These are phyloP conservation scores for Chytriomyces hyalinus DNA, from an alignment of 192 early-diverging fungal species.

Conservation along the genomic window DNA sequence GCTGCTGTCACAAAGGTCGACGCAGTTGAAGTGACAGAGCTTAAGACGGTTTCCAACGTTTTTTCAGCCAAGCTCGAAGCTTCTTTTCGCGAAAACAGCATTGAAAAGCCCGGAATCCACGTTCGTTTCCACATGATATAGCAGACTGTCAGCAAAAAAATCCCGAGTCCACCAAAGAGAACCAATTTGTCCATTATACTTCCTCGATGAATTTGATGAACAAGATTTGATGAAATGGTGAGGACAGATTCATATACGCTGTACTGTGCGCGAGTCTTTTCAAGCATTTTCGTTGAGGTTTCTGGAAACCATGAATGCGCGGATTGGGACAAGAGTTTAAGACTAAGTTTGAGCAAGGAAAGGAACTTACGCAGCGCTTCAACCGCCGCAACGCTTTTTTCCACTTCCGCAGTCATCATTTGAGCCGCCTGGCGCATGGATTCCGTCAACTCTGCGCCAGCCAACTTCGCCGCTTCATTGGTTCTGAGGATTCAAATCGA, in stretches of 20 bases:
- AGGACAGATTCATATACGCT: slow-evolving; percentile 6
- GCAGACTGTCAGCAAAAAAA: slow-evolving; percentile 26
- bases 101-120: slow-evolving; percentile 32
- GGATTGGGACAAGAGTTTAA: neutral
- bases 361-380: slow-evolving; percentile 23
- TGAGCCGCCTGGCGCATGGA: slow-evolving; percentile 28
- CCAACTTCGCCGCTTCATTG: slow-evolving; percentile 14
- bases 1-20: neutral
- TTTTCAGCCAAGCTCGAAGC: neutral
- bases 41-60: neutral
- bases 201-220: slow-evolving; percentile 23
- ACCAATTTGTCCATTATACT: slow-evolving; percentile 34
- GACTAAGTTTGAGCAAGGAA: neutral
- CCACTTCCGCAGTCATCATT: slow-evolving; percentile 34
- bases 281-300: slow-evolving; percentile 25
- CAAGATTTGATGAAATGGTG: slow-evolving; percentile 1
- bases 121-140: slow-evolving; percentile 35
- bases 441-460: slow-evolving; percentile 26
- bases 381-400: slow-evolving; percentile 33
- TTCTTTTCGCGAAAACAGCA: neutral
- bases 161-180: slow-evolving; percentile 23
- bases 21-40: neutral
- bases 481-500: neutral
- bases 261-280: slow-evolving; percentile 28
- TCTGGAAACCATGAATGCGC: slow-evolving; percentile 3